Conservation (phyloP, 306 rosid genomes). For the Dryas alaskensis region DNA sequence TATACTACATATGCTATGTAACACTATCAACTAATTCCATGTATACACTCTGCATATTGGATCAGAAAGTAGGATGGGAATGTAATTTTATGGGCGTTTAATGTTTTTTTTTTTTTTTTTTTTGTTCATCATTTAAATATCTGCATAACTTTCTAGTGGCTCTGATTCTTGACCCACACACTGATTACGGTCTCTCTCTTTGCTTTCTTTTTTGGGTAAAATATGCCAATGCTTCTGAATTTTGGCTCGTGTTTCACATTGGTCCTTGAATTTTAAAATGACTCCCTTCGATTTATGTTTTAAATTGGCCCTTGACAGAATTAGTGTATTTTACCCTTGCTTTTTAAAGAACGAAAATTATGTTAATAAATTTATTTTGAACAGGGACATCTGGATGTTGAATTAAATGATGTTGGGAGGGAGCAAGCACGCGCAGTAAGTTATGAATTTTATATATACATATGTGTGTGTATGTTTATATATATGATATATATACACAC, state of each 20-base stretch:
- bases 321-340: neutral
- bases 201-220: too few species aligned
- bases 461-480: neutral
- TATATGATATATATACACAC: slow-evolving; percentile 7
- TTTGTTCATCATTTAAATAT: too few species aligned
- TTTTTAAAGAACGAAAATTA: neutral
- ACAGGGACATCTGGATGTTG: slow-evolving; percentile 90
- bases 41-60: neutral
- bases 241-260: too few species aligned
- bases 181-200: too few species aligned
- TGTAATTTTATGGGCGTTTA: neutral
- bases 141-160: too few species aligned
- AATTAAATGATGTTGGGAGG: slow-evolving; percentile 86
- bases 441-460: slow-evolving; percentile 14
- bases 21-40: neutral
- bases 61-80: neutral
- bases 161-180: too few species aligned
- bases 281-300: too few species aligned
- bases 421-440: slow-evolving; percentile 81
- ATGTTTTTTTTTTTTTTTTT: neutral
- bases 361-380: slow-evolving; percentile 24
- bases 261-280: too few species aligned
- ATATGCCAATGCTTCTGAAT: too few species aligned
- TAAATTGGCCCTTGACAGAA: too few species aligned
- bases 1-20: too few species aligned